These are phyloP conservation scores for Globisporangium solare DNA, from an alignment of 352 stramenopile genomes.

Conservation along the genomic window DNA sequence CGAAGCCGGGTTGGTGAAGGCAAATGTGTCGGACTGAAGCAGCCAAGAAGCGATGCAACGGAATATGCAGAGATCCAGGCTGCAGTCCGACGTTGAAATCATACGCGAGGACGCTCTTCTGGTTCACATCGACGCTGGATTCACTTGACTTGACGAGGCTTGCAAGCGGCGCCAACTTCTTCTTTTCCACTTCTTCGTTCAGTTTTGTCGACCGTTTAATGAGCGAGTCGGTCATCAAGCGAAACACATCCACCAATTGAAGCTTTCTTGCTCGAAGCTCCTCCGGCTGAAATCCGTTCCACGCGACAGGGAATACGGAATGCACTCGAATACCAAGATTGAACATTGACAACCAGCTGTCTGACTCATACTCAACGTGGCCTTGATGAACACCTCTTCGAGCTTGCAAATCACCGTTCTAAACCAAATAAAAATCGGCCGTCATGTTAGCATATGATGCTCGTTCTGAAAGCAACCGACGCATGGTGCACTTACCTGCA, in stretches of 20 bases:
- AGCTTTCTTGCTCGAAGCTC: slow-evolving; percentile 26
- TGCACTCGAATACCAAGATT: slow-evolving; percentile 86
- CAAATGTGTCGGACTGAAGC: slow-evolving; percentile 67
- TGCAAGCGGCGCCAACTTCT: slow-evolving; percentile 34
- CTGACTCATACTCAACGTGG: slow-evolving; percentile 86
- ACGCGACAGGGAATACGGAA: slow-evolving; percentile 76
- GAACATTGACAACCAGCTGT: slow-evolving; percentile 87
- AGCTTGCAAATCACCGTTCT: slow-evolving; percentile 73
- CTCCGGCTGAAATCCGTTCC: slow-evolving; percentile 54
- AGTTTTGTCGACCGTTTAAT: slow-evolving; percentile 39
- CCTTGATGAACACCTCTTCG: slow-evolving; percentile 65
- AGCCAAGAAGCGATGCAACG: slow-evolving; percentile 76
- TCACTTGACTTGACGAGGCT: slow-evolving; percentile 22
- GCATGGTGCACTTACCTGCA: slow-evolving; percentile 39
- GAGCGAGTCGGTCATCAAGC: slow-evolving; percentile 33
- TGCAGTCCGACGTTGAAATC: slow-evolving; percentile 59
- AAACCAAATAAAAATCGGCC: neutral
- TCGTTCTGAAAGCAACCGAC: neutral
- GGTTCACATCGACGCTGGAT: slow-evolving; percentile 10
- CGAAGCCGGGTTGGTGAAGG: slow-evolving; percentile 50
- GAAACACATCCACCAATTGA: slow-evolving; percentile 43
- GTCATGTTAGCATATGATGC: neutral
- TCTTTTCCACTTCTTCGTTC: slow-evolving; percentile 51
- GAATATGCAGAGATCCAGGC: slow-evolving; percentile 72
- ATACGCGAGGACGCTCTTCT: slow-evolving; percentile 32